A percentile compares a stretch with the other conserved stretches of the same genome.
These are phyloP conservation scores for Hanseniaspora uvarum DNA, from an alignment of 1,139 yeast genomes.

Conservation along the genomic window DNA sequence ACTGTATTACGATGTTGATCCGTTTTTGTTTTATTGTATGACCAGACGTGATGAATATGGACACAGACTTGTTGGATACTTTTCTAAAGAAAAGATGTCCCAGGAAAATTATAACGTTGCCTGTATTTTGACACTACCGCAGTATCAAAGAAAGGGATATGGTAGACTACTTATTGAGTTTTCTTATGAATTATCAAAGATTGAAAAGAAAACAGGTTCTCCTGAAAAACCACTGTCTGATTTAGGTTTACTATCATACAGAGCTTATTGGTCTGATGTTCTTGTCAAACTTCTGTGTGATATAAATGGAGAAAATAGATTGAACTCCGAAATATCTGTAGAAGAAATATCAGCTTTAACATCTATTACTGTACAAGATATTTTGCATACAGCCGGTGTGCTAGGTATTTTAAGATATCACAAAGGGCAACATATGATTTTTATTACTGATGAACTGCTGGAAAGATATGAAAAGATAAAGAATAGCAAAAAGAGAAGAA, in stretches of 20 bases:
- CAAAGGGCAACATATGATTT: constrained; percentile 92
- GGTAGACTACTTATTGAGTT: constrained; percentile 87
- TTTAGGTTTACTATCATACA: constrained; percentile 79
- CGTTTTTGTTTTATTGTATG: constrained; percentile 91
- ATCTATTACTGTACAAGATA: constrained; percentile 94
- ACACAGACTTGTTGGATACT: constrained; percentile 90
- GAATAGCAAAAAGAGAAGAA: constrained; percentile 63
- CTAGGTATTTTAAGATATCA: constrained; percentile 81
- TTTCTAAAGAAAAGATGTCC: constrained; percentile 91
- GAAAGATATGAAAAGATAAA: constrained; percentile 64
- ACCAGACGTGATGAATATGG: constrained; percentile 79
- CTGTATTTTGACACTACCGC: constrained; percentile 89
- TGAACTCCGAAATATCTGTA: constrained; percentile 63
- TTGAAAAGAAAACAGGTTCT: constrained; percentile 83
- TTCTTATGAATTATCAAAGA: constrained; percentile 77
- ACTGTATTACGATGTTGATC: constrained; percentile 92
- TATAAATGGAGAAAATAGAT: constrained; percentile 34
- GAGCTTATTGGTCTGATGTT: constrained; percentile 95
- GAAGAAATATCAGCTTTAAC: constrained; percentile 83
- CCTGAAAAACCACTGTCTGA: constrained; percentile 97
- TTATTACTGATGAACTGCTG: constrained; percentile 73
- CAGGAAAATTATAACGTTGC: constrained; percentile 96
- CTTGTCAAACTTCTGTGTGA: constrained; percentile 56
- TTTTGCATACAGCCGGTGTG: constrained; percentile 84
- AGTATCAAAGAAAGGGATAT: constrained; percentile 89